Evolutionary conservation across 1,139 yeast species (phyloP).

Genomic region (Zhuliangozyma blackwelliae): DNA sequence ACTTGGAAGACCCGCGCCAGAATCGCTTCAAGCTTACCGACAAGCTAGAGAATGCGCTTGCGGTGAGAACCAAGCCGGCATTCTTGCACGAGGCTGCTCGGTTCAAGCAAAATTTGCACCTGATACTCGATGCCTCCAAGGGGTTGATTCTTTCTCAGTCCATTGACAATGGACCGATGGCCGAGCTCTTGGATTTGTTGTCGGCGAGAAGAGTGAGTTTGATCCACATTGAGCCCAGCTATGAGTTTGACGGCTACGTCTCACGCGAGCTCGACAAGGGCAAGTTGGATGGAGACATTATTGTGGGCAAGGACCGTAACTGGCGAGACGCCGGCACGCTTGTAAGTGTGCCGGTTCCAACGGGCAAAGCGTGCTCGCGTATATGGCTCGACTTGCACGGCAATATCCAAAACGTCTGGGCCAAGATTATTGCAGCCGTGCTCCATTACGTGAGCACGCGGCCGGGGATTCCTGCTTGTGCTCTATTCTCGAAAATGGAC

Average conservation of each 20-base stretch:
- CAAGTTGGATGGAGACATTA: constrained; percentile 59
- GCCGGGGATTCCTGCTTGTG: constrained; percentile 57
- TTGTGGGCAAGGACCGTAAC: constrained; percentile 15
- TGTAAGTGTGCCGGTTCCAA: constrained; percentile 40
- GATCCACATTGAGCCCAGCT: constrained; percentile 50
- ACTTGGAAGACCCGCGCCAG: constrained; percentile 41
- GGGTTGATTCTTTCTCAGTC: constrained; percentile 58
- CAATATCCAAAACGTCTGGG: constrained; percentile 55
- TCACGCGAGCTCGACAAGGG: constrained; percentile 61
- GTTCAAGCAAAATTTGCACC: constrained; percentile 37
- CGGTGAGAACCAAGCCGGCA: constrained; percentile 32
- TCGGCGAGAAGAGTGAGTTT: constrained; percentile 34
- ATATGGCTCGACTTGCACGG: constrained; percentile 74
- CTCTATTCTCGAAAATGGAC: constrained; percentile 30
- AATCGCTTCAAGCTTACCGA: constrained; percentile 60
- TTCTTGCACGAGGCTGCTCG: constrained; percentile 44
- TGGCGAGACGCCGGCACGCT: constrained; percentile 1
- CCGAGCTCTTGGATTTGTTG: constrained; percentile 46
- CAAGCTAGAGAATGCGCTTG: constrained; percentile 37
- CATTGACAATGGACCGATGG: constrained; percentile 55
- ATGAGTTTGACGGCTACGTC: constrained; percentile 52
- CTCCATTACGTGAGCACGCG: constrained; percentile 50
- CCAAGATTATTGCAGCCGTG: constrained; percentile 45
- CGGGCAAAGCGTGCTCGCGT: constrained; percentile 59
- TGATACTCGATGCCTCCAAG: constrained; percentile 35